These are phyloP conservation scores for Polymyxa betae DNA, from an alignment of 208 protist species.

Conservation along the genomic window DNA sequence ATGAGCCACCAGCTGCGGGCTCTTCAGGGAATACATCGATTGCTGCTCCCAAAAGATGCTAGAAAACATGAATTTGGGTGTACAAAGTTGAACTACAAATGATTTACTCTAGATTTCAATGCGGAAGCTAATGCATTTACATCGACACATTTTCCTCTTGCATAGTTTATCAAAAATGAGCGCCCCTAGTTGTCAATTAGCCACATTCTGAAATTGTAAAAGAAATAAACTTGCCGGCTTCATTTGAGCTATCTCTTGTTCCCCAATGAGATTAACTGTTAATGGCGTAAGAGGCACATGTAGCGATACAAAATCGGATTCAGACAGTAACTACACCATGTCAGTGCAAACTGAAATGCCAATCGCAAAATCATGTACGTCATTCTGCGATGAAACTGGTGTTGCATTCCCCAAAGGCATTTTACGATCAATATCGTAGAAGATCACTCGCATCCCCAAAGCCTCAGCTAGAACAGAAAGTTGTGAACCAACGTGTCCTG, in stretches of 20 bases:
- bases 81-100: too few species aligned
- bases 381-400: neutral
- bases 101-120: conserved; percentile 1
- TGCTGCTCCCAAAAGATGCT: neutral
- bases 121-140: conserved; percentile 33
- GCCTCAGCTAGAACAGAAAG: conserved; percentile 47
- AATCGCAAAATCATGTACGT: neutral
- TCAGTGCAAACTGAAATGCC: neutral
- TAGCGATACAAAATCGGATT: conserved; percentile 38
- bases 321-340: neutral
- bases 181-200: too few species aligned
- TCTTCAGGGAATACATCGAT: conserved; percentile 39
- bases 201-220: neutral
- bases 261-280: neutral
- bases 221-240: neutral
- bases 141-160: conserved; percentile 49
- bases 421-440: conserved; percentile 29
- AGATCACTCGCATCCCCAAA: conserved; percentile 31
- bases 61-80: too few species aligned
- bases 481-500: conserved; percentile 42
- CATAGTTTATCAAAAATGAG: conserved; percentile 13
- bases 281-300: conserved; percentile 50
- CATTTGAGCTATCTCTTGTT: conserved; percentile 8
- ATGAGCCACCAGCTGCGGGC: neutral
- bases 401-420: conserved; percentile 42